A percentile compares a stretch with the other conserved stretches of the same genome.
Evolutionary conservation across 140 eudicot species (phyloP).

Genomic region (Erigeron philadelphicus): DNA sequence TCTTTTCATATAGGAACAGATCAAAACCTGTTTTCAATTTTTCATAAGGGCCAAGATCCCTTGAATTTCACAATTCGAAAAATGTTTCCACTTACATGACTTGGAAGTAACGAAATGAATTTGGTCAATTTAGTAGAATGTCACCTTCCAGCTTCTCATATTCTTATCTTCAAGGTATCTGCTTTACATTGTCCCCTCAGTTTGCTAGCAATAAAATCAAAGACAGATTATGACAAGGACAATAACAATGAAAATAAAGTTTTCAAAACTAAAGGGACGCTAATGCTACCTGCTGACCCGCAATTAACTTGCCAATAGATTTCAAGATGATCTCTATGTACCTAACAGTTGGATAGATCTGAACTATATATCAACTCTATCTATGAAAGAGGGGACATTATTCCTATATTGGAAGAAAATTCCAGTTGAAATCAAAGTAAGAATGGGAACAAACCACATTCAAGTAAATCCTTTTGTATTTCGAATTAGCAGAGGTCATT

Average conservation of each 20-base stretch:
- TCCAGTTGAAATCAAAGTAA: background rate
- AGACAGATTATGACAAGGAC: slow-evolving; percentile 1
- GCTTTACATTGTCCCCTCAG: slow-evolving; percentile 21
- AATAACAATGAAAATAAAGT: background rate
- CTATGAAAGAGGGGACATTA: background rate
- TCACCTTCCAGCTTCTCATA: slow-evolving; percentile 23
- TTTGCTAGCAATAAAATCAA: slow-evolving; percentile 18
- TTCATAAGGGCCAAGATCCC: slow-evolving; percentile 7
- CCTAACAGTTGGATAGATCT: slow-evolving; percentile 19
- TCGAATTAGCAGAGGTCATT: slow-evolving; percentile 12
- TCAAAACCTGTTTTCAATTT: slow-evolving; percentile 4
- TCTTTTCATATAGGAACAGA: slow-evolving; percentile 4
- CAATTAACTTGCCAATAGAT: slow-evolving; percentile 23
- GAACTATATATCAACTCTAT: background rate
- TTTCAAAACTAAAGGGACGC: background rate
- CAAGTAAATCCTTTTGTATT: slow-evolving; percentile 16
- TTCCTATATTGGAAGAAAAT: background rate
- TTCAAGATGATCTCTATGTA: slow-evolving; percentile 22
- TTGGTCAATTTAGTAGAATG: slow-evolving; percentile 18
- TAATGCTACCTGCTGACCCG: slow-evolving; percentile 24
- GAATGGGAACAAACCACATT: slow-evolving; percentile 20
- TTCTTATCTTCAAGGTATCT: slow-evolving; percentile 19
- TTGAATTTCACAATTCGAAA: slow-evolving; percentile 19
- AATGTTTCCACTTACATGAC: slow-evolving; percentile 17
- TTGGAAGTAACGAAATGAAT: slow-evolving; percentile 20